Percentiles rank a stretch among this genome's conserved stretches.
These are phyloP conservation scores for Phytophthora litchii DNA, from an alignment of 352 stramenopile genomes.

Conservation along the genomic window DNA sequence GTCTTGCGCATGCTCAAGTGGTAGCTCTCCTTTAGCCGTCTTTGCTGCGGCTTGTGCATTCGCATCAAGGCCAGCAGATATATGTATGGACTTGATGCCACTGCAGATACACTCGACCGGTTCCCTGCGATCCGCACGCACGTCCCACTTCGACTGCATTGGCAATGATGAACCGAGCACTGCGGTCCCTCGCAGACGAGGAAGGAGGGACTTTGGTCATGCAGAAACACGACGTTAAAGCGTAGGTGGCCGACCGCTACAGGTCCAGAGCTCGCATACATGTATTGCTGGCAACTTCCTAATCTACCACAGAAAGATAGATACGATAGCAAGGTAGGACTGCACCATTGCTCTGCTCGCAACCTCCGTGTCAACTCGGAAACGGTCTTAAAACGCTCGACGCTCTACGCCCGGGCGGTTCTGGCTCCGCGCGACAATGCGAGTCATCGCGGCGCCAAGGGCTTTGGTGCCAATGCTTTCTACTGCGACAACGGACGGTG, in stretches of 20 bases:
- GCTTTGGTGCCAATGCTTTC: no score
- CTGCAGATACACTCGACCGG: slow-evolving; percentile 4
- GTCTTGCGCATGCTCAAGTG: not conserved
- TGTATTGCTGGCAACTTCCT: not conserved
- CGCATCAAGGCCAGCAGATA: no score
- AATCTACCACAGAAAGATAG: no score
- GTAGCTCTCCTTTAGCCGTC: not conserved
- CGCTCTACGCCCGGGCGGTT: not conserved
- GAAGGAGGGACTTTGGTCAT: slow-evolving; percentile 36
- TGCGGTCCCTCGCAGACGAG: slow-evolving; percentile 29
- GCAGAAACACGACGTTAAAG: slow-evolving; percentile 33
- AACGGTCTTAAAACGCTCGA: slow-evolving; percentile 6
- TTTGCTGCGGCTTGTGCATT: not conserved
- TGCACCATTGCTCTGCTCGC: no score
- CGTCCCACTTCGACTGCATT: slow-evolving; percentile 10
- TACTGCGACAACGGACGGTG: slow-evolving; percentile 16
- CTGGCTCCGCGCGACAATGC: slow-evolving; percentile 12
- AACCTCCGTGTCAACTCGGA: slow-evolving; percentile 5
- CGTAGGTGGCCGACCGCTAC: slow-evolving; percentile 27
- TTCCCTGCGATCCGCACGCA: slow-evolving; percentile 20
- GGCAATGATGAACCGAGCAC: not conserved
- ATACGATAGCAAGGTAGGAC: no score
- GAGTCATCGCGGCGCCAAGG: not conserved
- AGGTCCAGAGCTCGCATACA: no score
- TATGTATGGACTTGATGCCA: no score